Percentiles rank a stretch among this genome's conserved stretches.
Conservation (phyloP, 1,284 basidiomycete genomes). For the Xanthoconium separans region DNA sequence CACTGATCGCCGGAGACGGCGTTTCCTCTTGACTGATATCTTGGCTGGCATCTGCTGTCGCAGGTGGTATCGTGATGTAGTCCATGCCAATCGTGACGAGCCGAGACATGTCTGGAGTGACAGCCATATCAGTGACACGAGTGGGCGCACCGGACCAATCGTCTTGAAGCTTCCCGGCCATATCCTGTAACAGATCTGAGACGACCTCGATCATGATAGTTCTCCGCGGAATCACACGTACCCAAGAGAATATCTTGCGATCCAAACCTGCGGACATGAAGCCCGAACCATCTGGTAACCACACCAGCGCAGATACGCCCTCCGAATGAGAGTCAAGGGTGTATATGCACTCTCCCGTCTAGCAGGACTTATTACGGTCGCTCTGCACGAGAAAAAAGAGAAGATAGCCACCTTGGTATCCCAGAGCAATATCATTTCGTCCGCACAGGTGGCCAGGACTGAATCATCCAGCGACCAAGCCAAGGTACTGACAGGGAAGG, state of each 20-base stretch:
- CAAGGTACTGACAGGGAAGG: slow-evolving; percentile 73
- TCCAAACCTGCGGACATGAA: slow-evolving; percentile 94
- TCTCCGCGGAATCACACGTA: slow-evolving; percentile 38
- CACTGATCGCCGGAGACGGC: slow-evolving; percentile 34
- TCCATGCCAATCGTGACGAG: slow-evolving; percentile 84
- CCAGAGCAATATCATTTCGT: slow-evolving; percentile 84
- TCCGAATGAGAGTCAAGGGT: slow-evolving; percentile 76
- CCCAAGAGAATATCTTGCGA: slow-evolving; percentile 87
- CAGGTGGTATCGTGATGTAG: slow-evolving; percentile 30
- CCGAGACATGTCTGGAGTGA: slow-evolving; percentile 83
- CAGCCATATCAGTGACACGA: slow-evolving; percentile 83
- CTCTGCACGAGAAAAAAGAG: background rate
- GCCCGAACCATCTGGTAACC: slow-evolving; percentile 88
- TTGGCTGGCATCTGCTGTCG: slow-evolving; percentile 32
- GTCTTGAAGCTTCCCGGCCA: slow-evolving; percentile 68
- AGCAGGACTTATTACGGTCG: slow-evolving; percentile 4
- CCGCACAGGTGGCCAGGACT: slow-evolving; percentile 78
- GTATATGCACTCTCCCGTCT: slow-evolving; percentile 71
- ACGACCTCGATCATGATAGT: slow-evolving; percentile 9
- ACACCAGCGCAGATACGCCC: slow-evolving; percentile 82
- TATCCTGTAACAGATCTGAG: slow-evolving; percentile 48
- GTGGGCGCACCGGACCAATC: slow-evolving; percentile 74
- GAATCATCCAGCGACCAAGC: slow-evolving; percentile 90
- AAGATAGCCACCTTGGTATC: slow-evolving; percentile 64
- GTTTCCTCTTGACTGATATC: slow-evolving; percentile 37